A percentile compares a stretch with the other conserved stretches of the same genome.
phyloP scores from a whole-genome alignment of 306 rosid genomes.

The Biancaea sappan region DNA sequence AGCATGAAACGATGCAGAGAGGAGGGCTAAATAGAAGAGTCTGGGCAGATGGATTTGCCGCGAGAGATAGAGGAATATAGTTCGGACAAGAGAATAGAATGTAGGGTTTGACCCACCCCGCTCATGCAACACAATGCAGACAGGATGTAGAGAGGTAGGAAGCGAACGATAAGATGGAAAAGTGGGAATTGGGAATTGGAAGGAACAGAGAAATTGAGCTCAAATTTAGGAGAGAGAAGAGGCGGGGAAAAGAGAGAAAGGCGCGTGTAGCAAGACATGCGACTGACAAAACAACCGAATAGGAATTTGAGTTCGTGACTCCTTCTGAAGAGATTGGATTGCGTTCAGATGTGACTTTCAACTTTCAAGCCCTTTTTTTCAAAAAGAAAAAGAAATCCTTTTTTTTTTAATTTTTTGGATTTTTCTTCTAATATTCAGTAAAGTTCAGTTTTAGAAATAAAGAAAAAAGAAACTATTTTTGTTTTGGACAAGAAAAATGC shows the following conservation, averaged over 20 bases:
- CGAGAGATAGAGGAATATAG: background rate
- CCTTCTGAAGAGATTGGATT: background rate
- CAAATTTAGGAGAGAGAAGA: conserved; percentile 28
- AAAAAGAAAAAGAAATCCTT: background rate
- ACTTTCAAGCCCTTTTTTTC: background rate
- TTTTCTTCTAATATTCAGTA: background rate
- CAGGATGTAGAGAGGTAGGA: background rate
- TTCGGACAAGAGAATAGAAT: conserved; percentile 5
- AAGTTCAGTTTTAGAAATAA: too few species aligned
- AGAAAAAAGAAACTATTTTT: too few species aligned
- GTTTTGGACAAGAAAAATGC: background rate
- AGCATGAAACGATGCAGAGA: background rate
- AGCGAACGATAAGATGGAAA: conserved; percentile 1
- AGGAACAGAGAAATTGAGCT: background rate
- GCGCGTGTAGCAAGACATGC: background rate
- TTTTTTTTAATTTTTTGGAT: background rate
- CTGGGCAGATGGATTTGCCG: background rate
- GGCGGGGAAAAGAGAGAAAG: conserved; percentile 3
- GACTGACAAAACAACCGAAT: conserved; percentile 3
- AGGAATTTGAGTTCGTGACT: background rate
- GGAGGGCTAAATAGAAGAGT: background rate
- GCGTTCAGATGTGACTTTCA: background rate
- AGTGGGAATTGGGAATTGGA: conserved; percentile 1
- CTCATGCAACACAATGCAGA: conserved; percentile 11
- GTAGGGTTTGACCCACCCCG: conserved; percentile 32